Conservation (phyloP, 2,329 filamentous ascomycete genomes). For the Pyricularia sp. region DNA sequence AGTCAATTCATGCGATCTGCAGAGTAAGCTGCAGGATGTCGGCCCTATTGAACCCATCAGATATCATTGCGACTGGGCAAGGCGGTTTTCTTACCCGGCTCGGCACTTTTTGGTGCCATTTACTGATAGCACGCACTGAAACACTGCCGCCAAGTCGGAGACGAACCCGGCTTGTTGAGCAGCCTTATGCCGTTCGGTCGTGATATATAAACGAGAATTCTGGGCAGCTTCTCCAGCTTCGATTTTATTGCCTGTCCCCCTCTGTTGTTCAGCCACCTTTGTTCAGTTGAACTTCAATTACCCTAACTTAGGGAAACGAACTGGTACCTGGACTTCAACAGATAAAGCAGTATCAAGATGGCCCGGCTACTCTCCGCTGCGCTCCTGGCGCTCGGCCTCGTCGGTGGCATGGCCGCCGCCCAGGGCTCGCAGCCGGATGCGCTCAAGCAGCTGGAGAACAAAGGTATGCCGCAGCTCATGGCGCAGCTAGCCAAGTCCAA, state of each 20-base stretch:
- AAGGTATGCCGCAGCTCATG: conserved; percentile 16
- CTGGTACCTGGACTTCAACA: background rate
- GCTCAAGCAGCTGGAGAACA: conserved; percentile 18
- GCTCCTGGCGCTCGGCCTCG: background rate
- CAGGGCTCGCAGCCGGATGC: conserved; percentile 11
- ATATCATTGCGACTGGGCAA: background rate
- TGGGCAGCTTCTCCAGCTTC: background rate
- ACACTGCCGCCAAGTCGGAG: background rate
- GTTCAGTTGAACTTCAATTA: background rate
- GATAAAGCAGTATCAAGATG: background rate
- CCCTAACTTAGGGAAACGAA: background rate
- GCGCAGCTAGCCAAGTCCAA: conserved; percentile 19
- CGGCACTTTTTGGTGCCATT: background rate
- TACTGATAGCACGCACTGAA: background rate
- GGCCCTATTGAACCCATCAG: background rate
- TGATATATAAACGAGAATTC: background rate
- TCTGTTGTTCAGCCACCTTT: background rate
- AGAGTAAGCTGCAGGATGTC: background rate
- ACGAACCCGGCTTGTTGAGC: background rate
- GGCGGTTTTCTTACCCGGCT: background rate
- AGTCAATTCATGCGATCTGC: background rate
- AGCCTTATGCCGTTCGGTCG: background rate
- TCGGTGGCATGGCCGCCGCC: background rate
- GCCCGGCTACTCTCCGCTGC: background rate
- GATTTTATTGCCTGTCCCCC: background rate